phyloP scores from a whole-genome alignment of 768 basidiomycete species.

The Leucocoprinus sp. region DNA sequence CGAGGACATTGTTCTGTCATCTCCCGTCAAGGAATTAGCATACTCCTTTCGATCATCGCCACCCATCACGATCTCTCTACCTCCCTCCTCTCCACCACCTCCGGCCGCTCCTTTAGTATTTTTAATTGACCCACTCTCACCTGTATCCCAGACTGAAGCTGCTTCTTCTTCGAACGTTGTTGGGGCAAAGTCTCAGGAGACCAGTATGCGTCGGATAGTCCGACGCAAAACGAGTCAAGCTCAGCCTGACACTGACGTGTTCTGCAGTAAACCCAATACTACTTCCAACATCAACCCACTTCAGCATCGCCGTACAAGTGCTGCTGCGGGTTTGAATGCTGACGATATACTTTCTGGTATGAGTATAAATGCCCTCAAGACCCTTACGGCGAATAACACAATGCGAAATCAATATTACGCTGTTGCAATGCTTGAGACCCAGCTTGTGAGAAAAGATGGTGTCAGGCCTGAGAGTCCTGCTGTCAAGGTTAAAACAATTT shows the following conservation, averaged over 20 bases:
- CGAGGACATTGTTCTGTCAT: conserved; percentile 1
- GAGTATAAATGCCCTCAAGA: conserved; percentile 59
- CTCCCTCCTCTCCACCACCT: background rate
- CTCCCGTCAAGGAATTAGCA: background rate
- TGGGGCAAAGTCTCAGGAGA: conserved; percentile 5
- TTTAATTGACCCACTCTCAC: conserved; percentile 9
- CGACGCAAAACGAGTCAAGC: conserved; percentile 11
- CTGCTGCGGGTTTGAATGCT: conserved; percentile 21
- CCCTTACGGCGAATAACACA: conserved; percentile 68
- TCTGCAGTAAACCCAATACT: background rate
- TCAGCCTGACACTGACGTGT: background rate
- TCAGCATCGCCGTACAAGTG: conserved; percentile 34
- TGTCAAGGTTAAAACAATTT: conserved; percentile 61
- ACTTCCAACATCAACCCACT: conserved; percentile 17
- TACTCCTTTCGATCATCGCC: background rate
- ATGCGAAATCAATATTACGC: conserved; percentile 61
- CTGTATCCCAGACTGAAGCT: conserved; percentile 6
- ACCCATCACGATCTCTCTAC: no score
- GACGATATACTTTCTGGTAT: conserved; percentile 51
- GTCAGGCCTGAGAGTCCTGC: conserved; percentile 68
- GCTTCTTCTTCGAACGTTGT: background rate
- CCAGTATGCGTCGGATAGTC: conserved; percentile 12
- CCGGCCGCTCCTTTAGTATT: conserved; percentile 5
- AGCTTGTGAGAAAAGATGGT: conserved; percentile 64
- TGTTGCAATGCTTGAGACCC: conserved; percentile 53